phyloP scores from a whole-genome alignment of 2,329 filamentous ascomycete species.

The Nemania bipapillata region DNA sequence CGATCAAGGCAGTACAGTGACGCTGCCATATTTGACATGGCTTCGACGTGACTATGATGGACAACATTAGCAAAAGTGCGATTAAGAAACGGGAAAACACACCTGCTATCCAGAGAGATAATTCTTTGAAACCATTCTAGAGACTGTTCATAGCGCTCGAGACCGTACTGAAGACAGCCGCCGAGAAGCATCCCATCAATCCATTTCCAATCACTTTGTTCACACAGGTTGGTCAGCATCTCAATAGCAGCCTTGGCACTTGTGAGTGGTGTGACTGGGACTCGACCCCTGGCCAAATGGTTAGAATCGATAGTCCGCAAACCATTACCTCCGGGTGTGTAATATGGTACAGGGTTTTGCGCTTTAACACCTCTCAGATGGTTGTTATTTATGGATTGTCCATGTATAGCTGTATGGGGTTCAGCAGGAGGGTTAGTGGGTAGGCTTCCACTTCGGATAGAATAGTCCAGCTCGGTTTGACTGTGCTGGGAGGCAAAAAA shows the following conservation, averaged over 20 bases:
- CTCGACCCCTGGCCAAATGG: constrained; percentile 41
- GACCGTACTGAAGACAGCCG: constrained; percentile 89
- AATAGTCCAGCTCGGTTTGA: constrained; percentile 32
- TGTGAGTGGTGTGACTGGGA: constrained; percentile 57
- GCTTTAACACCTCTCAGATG: constrained; percentile 38
- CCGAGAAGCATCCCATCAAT: constrained; percentile 90
- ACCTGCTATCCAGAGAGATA: constrained; percentile 66
- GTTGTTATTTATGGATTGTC: constrained; percentile 35
- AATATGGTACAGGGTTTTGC: constrained; percentile 42
- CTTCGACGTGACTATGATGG: constrained; percentile 79
- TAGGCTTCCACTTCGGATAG: constrained; percentile 33
- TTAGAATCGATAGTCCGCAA: constrained; percentile 34
- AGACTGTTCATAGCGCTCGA: constrained; percentile 84
- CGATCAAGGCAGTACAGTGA: constrained; percentile 85
- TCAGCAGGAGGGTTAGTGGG: constrained; percentile 32
- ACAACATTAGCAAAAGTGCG: constrained; percentile 17
- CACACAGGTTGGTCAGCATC: constrained; percentile 77
- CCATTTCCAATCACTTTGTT: constrained; percentile 87
- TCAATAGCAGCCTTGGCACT: constrained; percentile 75
- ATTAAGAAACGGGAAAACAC: constrained; percentile 45
- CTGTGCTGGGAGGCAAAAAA: constrained; percentile 38
- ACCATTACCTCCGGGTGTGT: constrained; percentile 42
- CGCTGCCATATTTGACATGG: constrained; percentile 91
- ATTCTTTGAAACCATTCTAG: constrained; percentile 78
- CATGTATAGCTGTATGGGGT: constrained; percentile 27